phyloP scores from a whole-genome alignment of 495 filamentous ascomycete genomes.

The Neurospora sp. region DNA sequence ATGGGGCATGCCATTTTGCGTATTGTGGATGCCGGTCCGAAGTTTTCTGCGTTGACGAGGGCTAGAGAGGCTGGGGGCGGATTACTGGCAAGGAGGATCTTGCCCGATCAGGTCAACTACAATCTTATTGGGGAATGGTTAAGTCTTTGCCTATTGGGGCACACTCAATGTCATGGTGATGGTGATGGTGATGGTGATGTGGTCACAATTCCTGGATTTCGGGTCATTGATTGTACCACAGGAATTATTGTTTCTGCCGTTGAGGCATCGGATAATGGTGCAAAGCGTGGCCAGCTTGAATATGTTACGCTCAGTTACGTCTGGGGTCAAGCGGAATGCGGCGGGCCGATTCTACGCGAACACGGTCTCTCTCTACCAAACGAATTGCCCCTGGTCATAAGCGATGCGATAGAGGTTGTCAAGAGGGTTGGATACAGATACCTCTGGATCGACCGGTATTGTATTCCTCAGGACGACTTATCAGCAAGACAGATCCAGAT shows the following conservation, averaged over 20 bases:
- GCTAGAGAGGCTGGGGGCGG: neutral
- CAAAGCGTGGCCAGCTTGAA: neutral
- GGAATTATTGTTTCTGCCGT: neutral
- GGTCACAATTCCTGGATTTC: neutral
- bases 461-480: constrained; percentile 10
- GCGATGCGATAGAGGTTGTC: neutral
- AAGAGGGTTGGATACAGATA: constrained; percentile 9
- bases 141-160: neutral
- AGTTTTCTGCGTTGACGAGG: neutral
- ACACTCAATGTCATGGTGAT: neutral
- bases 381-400: neutral
- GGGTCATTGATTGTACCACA: neutral
- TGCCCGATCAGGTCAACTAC: neutral
- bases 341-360: neutral
- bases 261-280: neutral
- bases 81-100: neutral
- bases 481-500: constrained; percentile 14
- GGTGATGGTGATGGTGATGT: neutral
- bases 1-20: neutral
- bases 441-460: constrained; percentile 19
- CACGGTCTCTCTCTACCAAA: neutral
- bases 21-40: neutral
- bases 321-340: neutral
- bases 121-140: neutral
- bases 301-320: neutral